Base-by-base conservation (phyloP, 1,139 yeast species). In the Hyphopichia burtonii region DNA sequence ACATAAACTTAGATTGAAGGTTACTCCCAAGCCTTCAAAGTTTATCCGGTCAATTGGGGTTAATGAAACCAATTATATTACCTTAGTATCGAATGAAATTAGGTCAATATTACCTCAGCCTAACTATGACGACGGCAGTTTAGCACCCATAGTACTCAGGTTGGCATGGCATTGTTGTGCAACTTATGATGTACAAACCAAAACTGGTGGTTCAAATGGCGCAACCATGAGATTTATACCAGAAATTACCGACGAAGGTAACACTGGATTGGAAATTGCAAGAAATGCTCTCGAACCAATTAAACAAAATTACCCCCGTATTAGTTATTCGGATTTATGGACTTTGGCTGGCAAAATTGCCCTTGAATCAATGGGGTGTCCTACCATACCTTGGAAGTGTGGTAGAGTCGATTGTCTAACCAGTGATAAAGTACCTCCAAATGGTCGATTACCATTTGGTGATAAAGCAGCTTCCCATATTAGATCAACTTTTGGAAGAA, bases 161-260 rank as follows among this genome's bases (percentile, higher is more conserved):
- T 66, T 83, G 35, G 83, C 88, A 17, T 83, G 89, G 90, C 88
- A 83, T 57, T 77, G 83, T 36, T 75, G 82, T 37, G 88, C 87
- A 16, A 82, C 89, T 6, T 83, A 76, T 59, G 82, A 83, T 55
- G 65, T 63, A 46, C 58, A 53, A 11, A 58, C 77, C 4, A 76
- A 76, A 10, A 78, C 82, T 3, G 89, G 88, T 3, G 88, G 88
- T 1, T 80, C 86, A 12, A 80, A 82, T 53, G 88, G 87, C 2
- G 76, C 83, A 12, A 82, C 88, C 14, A 82, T 83, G 86, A 66
- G 84, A 44, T 71, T 71, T 53, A 59, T 66, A 0, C 78, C 77
- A 17, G 80, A 75, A 47, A 59, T 70, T 23, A 69, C 67, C 18
- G 79, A 74, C 46, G 63, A 63, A 18, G 86, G 84, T 19, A 82